phyloP scores from a whole-genome alignment of 1,284 basidiomycete genomes.

The Malassezia sympodialis region DNA sequence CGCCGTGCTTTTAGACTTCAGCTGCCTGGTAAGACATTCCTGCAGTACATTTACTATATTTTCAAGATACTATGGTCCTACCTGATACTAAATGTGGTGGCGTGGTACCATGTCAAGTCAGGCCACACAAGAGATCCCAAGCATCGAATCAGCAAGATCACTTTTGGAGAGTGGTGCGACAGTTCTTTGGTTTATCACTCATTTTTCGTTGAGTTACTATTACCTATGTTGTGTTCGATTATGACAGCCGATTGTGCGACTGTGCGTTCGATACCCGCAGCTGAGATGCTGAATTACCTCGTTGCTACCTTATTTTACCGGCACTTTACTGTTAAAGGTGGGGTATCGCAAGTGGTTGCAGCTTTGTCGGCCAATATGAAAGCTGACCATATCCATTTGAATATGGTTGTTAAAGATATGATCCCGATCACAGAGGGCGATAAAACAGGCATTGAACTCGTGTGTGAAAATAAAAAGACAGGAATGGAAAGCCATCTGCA shows the following conservation, averaged over 20 bases:
- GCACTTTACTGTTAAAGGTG: constrained; percentile 39
- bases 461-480: background rate
- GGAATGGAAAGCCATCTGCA: background rate
- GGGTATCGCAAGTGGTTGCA: constrained; percentile 33
- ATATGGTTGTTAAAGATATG: constrained; percentile 13
- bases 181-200: constrained; percentile 10
- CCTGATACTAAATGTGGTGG: constrained; percentile 26
- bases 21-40: background rate
- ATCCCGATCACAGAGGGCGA: constrained; percentile 3
- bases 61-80: constrained; percentile 26
- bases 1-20: constrained; percentile 9
- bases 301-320: constrained; percentile 32
- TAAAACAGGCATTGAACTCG: background rate
- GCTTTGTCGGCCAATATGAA: constrained; percentile 18
- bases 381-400: constrained; percentile 5
- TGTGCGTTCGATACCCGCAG: constrained; percentile 27
- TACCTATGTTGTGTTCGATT: constrained; percentile 35
- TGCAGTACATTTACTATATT: background rate
- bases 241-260: constrained; percentile 28
- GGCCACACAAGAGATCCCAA: constrained; percentile 25
- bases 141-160: constrained; percentile 21
- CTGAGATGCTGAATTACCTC: constrained; percentile 43
- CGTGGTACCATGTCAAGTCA: constrained; percentile 24
- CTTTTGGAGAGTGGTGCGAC: constrained; percentile 17
- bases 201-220: constrained; percentile 27